Percentiles rank a stretch among this genome's conserved stretches.
Evolutionary conservation across 257 asterid genomes (phyloP).

Genomic region (Lithospermum erythrorhizon): DNA sequence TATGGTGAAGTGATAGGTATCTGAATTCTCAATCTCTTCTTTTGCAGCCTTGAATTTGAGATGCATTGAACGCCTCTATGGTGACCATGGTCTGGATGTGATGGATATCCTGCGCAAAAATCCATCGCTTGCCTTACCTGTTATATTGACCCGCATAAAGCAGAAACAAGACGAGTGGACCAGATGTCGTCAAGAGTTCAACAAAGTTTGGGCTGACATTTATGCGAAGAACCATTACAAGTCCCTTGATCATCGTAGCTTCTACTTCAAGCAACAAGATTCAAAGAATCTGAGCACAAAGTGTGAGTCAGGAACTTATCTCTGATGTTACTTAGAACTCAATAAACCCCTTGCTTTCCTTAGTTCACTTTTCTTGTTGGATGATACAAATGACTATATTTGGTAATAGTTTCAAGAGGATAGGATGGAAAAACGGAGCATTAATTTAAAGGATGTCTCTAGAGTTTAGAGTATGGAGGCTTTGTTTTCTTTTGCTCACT

Average conservation of each 20-base stretch:
- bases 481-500: too few relatives aligned
- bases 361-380: background rate
- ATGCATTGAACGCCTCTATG: slow-evolving; percentile 94
- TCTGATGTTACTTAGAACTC: slow-evolving; percentile 2
- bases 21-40: slow-evolving; percentile 11
- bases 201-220: slow-evolving; percentile 97
- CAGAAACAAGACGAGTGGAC: slow-evolving; percentile 99
- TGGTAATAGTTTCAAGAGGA: too few relatives aligned
- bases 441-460: too few relatives aligned
- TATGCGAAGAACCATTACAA: slow-evolving; percentile 85
- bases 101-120: slow-evolving; percentile 84
- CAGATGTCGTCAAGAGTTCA: slow-evolving; percentile 75
- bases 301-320: slow-evolving; percentile 43
- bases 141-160: slow-evolving; percentile 74
- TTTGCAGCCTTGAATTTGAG: slow-evolving; percentile 67
- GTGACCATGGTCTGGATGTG: slow-evolving; percentile 98
- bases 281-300: slow-evolving; percentile 88
- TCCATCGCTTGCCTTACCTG: slow-evolving; percentile 68
- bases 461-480: too few relatives aligned
- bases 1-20: slow-evolving; percentile 2
- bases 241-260: slow-evolving; percentile 98
- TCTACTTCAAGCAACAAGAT: slow-evolving; percentile 97
- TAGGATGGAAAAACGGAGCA: too few relatives aligned
- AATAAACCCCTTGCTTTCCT: slow-evolving; percentile 1
- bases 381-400: background rate